These are phyloP conservation scores for Epichloe festucae DNA, from an alignment of 2,329 filamentous ascomycete species.

Conservation along the genomic window DNA sequence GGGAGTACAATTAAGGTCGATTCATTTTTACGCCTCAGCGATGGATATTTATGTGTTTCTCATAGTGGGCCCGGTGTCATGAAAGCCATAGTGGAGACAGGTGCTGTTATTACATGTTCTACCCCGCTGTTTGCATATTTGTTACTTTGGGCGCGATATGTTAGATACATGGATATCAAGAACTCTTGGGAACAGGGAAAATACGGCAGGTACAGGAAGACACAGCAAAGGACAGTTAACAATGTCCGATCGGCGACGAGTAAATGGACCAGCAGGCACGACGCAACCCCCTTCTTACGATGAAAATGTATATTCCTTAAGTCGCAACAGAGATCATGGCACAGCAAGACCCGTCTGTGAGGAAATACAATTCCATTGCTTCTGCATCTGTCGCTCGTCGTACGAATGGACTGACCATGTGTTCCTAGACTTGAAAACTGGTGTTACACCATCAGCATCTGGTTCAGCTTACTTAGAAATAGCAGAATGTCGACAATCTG, in stretches of 20 bases:
- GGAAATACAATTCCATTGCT: constrained; percentile 2
- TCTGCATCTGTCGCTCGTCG: background rate
- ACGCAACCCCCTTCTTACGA: constrained; percentile 70
- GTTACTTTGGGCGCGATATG: too few relatives aligned
- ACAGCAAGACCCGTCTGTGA: constrained; percentile 50
- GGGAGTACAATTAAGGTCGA: background rate
- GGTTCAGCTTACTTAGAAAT: constrained; percentile 80
- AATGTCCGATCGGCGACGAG: constrained; percentile 76
- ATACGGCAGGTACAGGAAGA: background rate
- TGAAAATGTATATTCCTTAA: constrained; percentile 31
- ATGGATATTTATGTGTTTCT: background rate
- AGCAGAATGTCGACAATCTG: constrained; percentile 34
- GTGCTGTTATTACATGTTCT: background rate
- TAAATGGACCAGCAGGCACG: constrained; percentile 73
- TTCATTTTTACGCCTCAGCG: background rate
- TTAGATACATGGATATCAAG: background rate
- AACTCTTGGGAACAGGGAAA: background rate
- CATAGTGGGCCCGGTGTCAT: background rate
- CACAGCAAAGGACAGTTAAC: background rate
- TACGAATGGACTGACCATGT: background rate
- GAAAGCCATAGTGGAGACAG: background rate
- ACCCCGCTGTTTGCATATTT: constrained; percentile 5
- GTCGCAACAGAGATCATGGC: constrained; percentile 44
- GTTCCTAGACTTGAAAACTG: constrained; percentile 67
- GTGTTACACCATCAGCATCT: constrained; percentile 82